Evolutionary conservation across 345 rosid species (phyloP).

Genomic region (Nephelium lappaceum): DNA sequence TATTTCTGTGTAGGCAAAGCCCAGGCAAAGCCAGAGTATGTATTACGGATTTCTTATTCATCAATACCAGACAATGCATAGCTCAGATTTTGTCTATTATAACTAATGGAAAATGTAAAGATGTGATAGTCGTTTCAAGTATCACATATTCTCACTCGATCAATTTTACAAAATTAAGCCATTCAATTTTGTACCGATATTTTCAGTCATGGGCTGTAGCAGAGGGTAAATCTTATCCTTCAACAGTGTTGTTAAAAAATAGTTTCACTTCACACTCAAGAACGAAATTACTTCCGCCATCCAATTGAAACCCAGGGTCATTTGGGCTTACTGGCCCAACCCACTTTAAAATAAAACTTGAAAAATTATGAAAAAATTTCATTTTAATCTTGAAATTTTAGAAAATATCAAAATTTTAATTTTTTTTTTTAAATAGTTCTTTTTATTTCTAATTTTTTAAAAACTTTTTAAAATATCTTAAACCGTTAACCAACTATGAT

Average conservation of each 20-base stretch:
- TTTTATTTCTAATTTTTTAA: too few relatives aligned
- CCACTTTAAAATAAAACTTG: background rate
- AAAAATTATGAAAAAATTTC: too few relatives aligned
- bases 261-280: too few relatives aligned
- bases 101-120: background rate
- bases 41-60: background rate
- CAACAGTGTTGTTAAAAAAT: too few relatives aligned
- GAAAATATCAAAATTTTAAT: too few relatives aligned
- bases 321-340: background rate
- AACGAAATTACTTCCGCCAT: too few relatives aligned
- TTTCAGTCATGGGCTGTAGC: background rate
- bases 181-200: background rate
- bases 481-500: too few relatives aligned
- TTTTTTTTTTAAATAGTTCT: too few relatives aligned
- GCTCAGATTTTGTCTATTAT: background rate
- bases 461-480: too few relatives aligned
- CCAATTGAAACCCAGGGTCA: background rate
- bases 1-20: background rate
- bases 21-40: background rate
- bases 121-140: background rate
- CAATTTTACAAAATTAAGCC: too few relatives aligned
- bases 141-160: background rate
- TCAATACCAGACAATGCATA: background rate
- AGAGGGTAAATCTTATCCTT: background rate
- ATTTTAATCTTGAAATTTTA: too few relatives aligned